Conservation (phyloP, 306 rosid species). For the Trifolium dubium region DNA sequence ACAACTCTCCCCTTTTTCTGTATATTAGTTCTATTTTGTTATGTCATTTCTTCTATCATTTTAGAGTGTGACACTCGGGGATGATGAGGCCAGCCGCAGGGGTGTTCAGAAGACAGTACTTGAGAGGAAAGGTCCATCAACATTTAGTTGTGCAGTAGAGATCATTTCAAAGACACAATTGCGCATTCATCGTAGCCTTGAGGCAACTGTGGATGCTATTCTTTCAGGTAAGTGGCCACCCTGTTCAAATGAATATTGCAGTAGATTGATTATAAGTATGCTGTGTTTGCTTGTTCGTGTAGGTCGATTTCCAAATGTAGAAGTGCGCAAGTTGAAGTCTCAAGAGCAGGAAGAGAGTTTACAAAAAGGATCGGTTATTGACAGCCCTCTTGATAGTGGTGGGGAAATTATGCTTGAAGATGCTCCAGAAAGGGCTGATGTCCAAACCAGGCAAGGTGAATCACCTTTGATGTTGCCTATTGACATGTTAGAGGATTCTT, state of each 20-base stretch:
- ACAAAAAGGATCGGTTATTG: slow-evolving; percentile 43
- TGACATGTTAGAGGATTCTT: slow-evolving; percentile 52
- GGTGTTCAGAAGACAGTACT: slow-evolving; percentile 94
- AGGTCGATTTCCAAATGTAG: slow-evolving; percentile 81
- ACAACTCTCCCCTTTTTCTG: neutral
- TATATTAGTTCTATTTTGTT: slow-evolving; percentile 38
- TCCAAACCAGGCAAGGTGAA: slow-evolving; percentile 47
- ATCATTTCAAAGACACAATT: slow-evolving; percentile 85
- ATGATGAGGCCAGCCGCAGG: slow-evolving; percentile 94
- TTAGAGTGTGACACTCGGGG: slow-evolving; percentile 95
- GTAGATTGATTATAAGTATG: slow-evolving; percentile 24
- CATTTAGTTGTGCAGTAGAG: slow-evolving; percentile 86
- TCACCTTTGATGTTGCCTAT: slow-evolving; percentile 50
- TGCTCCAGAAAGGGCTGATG: slow-evolving; percentile 42
- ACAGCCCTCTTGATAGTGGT: slow-evolving; percentile 48
- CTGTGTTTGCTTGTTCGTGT: slow-evolving; percentile 42
- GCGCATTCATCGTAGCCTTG: slow-evolving; percentile 86
- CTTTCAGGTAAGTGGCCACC: slow-evolving; percentile 61
- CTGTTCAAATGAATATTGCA: slow-evolving; percentile 19
- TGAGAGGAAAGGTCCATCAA: slow-evolving; percentile 96
- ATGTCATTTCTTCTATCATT: slow-evolving; percentile 39
- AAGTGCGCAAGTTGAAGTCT: slow-evolving; percentile 77
- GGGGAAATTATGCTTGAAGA: slow-evolving; percentile 52
- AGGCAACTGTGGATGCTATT: slow-evolving; percentile 87
- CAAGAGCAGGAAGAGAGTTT: slow-evolving; percentile 51